phyloP scores from a whole-genome alignment of 2,329 filamentous ascomycete genomes.

The Aspergillus sclerotialis region DNA sequence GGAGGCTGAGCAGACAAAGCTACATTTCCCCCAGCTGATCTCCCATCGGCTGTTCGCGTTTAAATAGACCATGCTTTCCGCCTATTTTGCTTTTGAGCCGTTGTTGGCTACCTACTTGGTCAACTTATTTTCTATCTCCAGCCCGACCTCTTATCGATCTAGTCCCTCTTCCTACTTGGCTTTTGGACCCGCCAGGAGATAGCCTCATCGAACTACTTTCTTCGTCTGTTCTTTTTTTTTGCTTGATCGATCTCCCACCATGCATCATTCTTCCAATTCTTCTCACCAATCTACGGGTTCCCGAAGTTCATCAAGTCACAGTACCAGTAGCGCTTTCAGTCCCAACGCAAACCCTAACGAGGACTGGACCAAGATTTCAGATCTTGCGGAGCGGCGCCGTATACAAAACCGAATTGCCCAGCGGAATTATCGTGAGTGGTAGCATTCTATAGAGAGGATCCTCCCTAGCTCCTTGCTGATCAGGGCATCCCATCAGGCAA shows the following conservation, averaged over 20 bases:
- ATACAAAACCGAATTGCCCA: slow-evolving; percentile 98
- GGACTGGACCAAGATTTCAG: slow-evolving; percentile 98
- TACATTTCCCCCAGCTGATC: not conserved
- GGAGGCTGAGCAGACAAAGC: not conserved
- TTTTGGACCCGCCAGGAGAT: no score
- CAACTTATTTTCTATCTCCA: no score
- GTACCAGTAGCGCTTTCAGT: slow-evolving; percentile 90
- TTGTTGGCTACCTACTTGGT: not conserved
- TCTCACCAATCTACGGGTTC: slow-evolving; percentile 35
- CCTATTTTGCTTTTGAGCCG: not conserved
- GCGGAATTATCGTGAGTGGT: slow-evolving; percentile 91
- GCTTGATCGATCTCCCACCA: no score
- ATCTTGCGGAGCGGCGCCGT: slow-evolving; percentile 84
- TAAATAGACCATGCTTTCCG: not conserved
- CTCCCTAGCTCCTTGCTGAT: no score
- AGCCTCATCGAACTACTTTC: no score
- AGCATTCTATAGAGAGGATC: no score
- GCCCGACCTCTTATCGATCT: no score
- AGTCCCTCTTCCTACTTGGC: not conserved
- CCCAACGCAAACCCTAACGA: slow-evolving; percentile 91
- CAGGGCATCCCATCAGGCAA: slow-evolving; percentile 45
- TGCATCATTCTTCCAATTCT: slow-evolving; percentile 27
- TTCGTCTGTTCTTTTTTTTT: slow-evolving; percentile 3
- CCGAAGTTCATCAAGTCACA: slow-evolving; percentile 64
- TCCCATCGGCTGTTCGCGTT: not conserved